Percentiles rank a stretch among this genome's conserved stretches.
phyloP scores from a whole-genome alignment of 768 basidiomycete genomes.

The Epithele typhae region DNA sequence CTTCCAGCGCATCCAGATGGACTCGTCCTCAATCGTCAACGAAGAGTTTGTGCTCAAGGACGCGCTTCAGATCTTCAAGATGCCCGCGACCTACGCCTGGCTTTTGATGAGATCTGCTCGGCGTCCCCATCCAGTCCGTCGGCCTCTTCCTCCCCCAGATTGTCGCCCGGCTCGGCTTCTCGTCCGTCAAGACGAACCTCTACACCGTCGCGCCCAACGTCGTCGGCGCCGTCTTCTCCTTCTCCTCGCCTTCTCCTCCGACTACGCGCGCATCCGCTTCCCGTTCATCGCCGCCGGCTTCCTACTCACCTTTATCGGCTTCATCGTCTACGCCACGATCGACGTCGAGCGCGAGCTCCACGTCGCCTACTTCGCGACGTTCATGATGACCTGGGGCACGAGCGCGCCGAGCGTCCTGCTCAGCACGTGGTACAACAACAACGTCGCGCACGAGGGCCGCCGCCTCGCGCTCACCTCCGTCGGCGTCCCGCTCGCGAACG shows the following conservation, averaged over 20 bases:
- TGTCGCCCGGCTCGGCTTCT: slow-evolving; percentile 38
- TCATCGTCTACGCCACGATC: slow-evolving; percentile 10
- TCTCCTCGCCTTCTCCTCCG: slow-evolving; percentile 3
- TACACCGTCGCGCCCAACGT: slow-evolving; percentile 66
- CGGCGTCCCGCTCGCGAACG: slow-evolving; percentile 4
- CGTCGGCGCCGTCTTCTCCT: slow-evolving; percentile 7
- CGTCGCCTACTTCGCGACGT: slow-evolving; percentile 12
- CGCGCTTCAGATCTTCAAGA: neutral
- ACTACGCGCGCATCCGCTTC: slow-evolving; percentile 3
- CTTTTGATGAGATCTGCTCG: slow-evolving; percentile 4
- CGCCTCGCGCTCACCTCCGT: slow-evolving; percentile 2
- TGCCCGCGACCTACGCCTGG: slow-evolving; percentile 1
- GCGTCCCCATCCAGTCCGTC: slow-evolving; percentile 5
- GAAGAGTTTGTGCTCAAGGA: slow-evolving; percentile 1
- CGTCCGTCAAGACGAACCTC: slow-evolving; percentile 52
- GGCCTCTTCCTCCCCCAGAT: slow-evolving; percentile 5
- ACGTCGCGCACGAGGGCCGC: slow-evolving; percentile 6
- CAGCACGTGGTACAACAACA: slow-evolving; percentile 7
- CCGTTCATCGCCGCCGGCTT: slow-evolving; percentile 12
- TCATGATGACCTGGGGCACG: slow-evolving; percentile 7
- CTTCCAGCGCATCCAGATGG: slow-evolving; percentile 3
- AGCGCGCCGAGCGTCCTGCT: slow-evolving; percentile 2
- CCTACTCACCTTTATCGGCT: slow-evolving; percentile 9
- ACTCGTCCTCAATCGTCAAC: slow-evolving; percentile 4
- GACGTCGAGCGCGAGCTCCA: slow-evolving; percentile 4